Evolutionary conservation across 106 monocot species (phyloP), one percentile per base, ranked within the genome.

Genomic region (Dendrobium catenatum): DNA sequence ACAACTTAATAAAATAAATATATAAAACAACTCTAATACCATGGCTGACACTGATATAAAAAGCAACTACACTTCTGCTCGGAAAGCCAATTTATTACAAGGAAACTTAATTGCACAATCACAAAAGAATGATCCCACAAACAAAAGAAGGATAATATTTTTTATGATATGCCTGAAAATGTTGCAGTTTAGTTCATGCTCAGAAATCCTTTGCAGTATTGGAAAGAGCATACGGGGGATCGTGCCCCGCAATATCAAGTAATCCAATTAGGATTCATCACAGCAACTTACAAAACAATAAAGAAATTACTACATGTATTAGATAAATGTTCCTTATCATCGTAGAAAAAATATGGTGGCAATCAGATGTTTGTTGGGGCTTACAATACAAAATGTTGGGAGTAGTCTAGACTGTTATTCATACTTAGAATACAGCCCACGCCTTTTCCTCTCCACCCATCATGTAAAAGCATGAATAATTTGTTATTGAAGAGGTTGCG

Each of bases 401-500:
- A 42, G 13, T 84, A 85, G 82, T 91, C 91, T 86, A 86, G 83
- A 75, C 88, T 42, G 78, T 82, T 75, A 83, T 68, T 82, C 66
- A 76, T 27, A 54, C 80, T 85, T 24, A 7, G 77, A 85, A 86
- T 77, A 80, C 80, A 84, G 84, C 82, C 87, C 90, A 86, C 80
- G 84, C 91, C 86, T 91, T 86, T 91, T 74, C 83, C 41, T 80
- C 82, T 84, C 82, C 58, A 86, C 83, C 88, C 29, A 64, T 83
- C 85, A 88, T 82, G 81, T 77, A 55, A 68, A 88, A 54, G 68
- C 85, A 88, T 82, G 82, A 78, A 73, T 0, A 18, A 9, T 55
- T 91, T 85, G 68, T 5, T 91, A 7, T 91, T 15, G 91, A 91
- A 91, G 86, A 88, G 91, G 84, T 88, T 86, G 88, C 85, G 85